phyloP scores from a whole-genome alignment of 2,329 filamentous ascomycete species.

The Fusarium sp. region DNA sequence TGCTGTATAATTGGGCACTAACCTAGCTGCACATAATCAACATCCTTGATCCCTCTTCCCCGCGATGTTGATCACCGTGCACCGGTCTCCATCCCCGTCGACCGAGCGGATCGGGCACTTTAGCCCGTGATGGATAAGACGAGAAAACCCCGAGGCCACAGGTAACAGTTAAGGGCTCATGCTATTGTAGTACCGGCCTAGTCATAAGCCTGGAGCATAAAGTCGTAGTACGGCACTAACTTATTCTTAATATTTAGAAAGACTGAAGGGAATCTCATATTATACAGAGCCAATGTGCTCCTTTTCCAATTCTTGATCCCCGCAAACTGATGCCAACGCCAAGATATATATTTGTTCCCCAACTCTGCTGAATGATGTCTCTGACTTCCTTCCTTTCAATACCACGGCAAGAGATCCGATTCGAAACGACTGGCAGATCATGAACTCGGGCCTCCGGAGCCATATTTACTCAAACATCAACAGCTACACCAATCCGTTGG shows the following conservation, averaged over 20 bases:
- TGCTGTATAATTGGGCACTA: not conserved
- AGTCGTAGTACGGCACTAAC: not conserved
- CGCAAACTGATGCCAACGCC: not conserved
- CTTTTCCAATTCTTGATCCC: not conserved
- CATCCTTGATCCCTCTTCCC: slow-evolving; percentile 10
- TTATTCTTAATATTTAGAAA: not conserved
- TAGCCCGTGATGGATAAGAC: not conserved
- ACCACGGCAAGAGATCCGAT: not conserved
- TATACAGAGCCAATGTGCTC: not conserved
- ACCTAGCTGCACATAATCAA: not conserved
- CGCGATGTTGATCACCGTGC: slow-evolving; percentile 9
- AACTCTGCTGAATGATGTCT: not conserved
- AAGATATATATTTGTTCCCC: not conserved
- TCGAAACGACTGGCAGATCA: not conserved
- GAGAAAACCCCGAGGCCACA: not conserved
- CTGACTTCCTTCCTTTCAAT: not conserved
- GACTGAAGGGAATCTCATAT: not conserved
- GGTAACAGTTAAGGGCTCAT: not conserved
- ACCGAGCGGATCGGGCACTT: slow-evolving; percentile 34
- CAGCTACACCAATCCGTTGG: slow-evolving; percentile 8
- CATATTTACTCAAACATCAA: not conserved
- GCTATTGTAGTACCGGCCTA: not conserved
- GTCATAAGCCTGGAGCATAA: not conserved
- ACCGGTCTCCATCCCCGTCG: slow-evolving; percentile 39
- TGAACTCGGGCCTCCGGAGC: not conserved